Conservation (phyloP, 2,329 filamentous ascomycete genomes). For the Herpotrichia juniperi region DNA sequence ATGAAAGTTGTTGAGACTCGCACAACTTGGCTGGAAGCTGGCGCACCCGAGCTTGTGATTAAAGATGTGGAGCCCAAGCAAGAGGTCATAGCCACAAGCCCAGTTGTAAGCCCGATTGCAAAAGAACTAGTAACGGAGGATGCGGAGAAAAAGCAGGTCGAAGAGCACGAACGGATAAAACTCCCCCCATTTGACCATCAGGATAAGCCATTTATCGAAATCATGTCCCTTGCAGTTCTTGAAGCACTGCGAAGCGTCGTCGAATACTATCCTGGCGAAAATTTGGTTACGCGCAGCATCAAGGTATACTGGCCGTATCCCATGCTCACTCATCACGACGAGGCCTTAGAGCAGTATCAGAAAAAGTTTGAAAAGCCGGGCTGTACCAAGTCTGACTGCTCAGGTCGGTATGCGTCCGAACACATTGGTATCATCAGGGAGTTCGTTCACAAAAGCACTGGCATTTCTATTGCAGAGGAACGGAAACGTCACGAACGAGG, state of each 20-base stretch:
- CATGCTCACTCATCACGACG: slow-evolving; percentile 16
- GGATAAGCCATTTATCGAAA: slow-evolving; percentile 7
- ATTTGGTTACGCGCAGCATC: slow-evolving; percentile 11
- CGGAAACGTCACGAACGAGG: slow-evolving; percentile 8
- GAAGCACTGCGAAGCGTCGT: slow-evolving; percentile 16
- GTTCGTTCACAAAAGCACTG: slow-evolving; percentile 13
- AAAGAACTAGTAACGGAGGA: background rate
- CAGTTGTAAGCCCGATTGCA: background rate
- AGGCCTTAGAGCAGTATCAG: slow-evolving; percentile 14
- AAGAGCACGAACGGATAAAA: background rate
- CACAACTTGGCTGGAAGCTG: background rate
- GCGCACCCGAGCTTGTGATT: background rate
- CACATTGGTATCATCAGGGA: slow-evolving; percentile 17
- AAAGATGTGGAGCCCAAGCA: background rate
- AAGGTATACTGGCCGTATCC: slow-evolving; percentile 16
- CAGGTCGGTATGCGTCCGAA: slow-evolving; percentile 13
- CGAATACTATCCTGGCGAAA: slow-evolving; percentile 17
- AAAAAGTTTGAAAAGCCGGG: slow-evolving; percentile 10
- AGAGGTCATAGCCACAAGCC: background rate
- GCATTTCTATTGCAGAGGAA: slow-evolving; percentile 12
- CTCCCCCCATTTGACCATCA: background rate
- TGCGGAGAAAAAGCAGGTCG: background rate
- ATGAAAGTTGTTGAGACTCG: background rate
- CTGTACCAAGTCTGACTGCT: background rate
- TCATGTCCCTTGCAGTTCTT: slow-evolving; percentile 15